A percentile compares a stretch with the other conserved stretches of the same genome.
Evolutionary conservation across 768 basidiomycete species (phyloP).

Genomic region (Trametes punicea): DNA sequence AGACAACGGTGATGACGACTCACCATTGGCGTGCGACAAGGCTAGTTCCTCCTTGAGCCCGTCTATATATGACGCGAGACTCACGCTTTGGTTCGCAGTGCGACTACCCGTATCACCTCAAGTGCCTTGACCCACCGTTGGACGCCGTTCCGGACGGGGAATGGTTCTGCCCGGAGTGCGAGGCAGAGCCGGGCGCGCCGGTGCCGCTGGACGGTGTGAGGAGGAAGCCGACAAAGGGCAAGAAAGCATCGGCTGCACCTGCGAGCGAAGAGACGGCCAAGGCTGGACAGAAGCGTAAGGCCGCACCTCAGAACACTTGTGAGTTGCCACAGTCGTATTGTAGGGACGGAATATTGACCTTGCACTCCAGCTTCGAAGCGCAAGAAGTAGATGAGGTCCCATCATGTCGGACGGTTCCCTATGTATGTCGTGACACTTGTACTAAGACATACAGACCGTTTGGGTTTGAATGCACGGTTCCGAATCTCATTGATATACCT

Average conservation of each 20-base stretch:
- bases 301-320: conserved; percentile 30
- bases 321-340: neutral
- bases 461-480: too few relatives aligned
- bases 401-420: too few relatives aligned
- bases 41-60: conserved; percentile 39
- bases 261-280: conserved; percentile 24
- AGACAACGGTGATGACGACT: conserved; percentile 69
- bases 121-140: conserved; percentile 79
- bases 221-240: conserved; percentile 16
- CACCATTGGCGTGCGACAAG: conserved; percentile 89
- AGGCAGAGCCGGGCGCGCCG: conserved; percentile 53
- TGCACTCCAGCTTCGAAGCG: conserved; percentile 33
- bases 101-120: conserved; percentile 83
- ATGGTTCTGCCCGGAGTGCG: conserved; percentile 87
- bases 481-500: too few relatives aligned
- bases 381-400: conserved; percentile 33
- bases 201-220: conserved; percentile 24
- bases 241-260: conserved; percentile 27
- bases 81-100: too few relatives aligned
- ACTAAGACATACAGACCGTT: too few relatives aligned
- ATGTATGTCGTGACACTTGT: too few relatives aligned
- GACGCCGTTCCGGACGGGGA: conserved; percentile 78
- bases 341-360: neutral
- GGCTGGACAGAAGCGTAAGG: conserved; percentile 44
- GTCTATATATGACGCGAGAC: too few relatives aligned